phyloP scores from a whole-genome alignment of 2,329 filamentous ascomycete species.

The Xylariaceae sp. region DNA sequence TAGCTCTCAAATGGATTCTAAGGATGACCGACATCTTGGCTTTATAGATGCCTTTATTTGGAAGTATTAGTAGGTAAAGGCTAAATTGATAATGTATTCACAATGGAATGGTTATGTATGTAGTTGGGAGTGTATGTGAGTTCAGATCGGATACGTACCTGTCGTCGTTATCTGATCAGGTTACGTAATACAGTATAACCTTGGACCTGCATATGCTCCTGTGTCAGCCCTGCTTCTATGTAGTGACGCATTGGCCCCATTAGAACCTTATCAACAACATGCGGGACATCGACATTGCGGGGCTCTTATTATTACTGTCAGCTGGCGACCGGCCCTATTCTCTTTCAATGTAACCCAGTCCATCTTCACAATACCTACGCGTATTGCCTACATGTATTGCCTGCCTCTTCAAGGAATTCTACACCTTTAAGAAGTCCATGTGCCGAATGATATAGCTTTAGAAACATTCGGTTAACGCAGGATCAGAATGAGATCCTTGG shows the following conservation, averaged over 20 bases:
- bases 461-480: conserved; percentile 2
- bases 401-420: neutral
- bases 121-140: neutral
- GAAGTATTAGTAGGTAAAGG: too few species aligned
- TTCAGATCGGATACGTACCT: neutral
- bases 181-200: neutral
- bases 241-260: too few species aligned
- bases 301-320: conserved; percentile 7
- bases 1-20: too few species aligned
- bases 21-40: too few species aligned
- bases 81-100: too few species aligned
- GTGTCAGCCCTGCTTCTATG: neutral
- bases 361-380: neutral
- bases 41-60: too few species aligned
- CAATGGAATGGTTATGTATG: neutral
- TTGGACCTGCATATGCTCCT: neutral
- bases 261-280: neutral
- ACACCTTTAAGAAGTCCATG: neutral
- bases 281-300: neutral
- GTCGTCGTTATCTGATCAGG: neutral
- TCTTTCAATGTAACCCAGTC: conserved; percentile 1
- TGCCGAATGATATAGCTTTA: neutral
- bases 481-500: conserved; percentile 37
- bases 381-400: too few species aligned
- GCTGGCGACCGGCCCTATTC: conserved; percentile 23